Percentiles rank a stretch among this genome's conserved stretches.
These are phyloP conservation scores for Fusarium heterosporum DNA, from an alignment of 2,329 filamentous ascomycete genomes.

Conservation along the genomic window DNA sequence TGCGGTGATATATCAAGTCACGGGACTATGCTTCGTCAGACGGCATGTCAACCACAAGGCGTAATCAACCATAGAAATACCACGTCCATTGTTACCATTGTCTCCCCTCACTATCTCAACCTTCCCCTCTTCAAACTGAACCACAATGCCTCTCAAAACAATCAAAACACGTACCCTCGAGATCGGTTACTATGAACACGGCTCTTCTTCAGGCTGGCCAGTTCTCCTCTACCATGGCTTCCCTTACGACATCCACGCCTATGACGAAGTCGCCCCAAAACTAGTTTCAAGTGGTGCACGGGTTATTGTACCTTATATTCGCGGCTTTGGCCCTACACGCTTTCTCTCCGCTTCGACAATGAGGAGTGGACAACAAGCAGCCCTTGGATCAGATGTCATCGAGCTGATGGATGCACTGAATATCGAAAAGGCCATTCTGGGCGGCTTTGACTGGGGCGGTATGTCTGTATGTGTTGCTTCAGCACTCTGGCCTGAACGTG, in stretches of 20 bases:
- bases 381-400: conserved; percentile 7
- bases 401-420: conserved; percentile 13
- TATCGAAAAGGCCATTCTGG: background rate
- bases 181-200: conserved; percentile 11
- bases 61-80: background rate
- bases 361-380: conserved; percentile 16
- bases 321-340: background rate
- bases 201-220: conserved; percentile 1
- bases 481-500: conserved; percentile 10
- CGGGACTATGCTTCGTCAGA: background rate
- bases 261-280: background rate
- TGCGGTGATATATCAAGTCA: background rate
- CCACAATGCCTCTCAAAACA: background rate
- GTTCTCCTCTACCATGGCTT: conserved; percentile 23
- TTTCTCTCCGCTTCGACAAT: conserved; percentile 5
- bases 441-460: conserved; percentile 15
- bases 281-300: background rate
- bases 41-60: conserved; percentile 12
- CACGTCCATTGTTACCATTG: background rate
- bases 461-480: conserved; percentile 11
- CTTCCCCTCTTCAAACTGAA: background rate
- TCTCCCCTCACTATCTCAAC: background rate
- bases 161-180: conserved; percentile 3
- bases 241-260: conserved; percentile 14
- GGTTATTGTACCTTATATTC: conserved; percentile 8